phyloP scores from a whole-genome alignment of 441 rosid genomes.

The Populus hybrid region DNA sequence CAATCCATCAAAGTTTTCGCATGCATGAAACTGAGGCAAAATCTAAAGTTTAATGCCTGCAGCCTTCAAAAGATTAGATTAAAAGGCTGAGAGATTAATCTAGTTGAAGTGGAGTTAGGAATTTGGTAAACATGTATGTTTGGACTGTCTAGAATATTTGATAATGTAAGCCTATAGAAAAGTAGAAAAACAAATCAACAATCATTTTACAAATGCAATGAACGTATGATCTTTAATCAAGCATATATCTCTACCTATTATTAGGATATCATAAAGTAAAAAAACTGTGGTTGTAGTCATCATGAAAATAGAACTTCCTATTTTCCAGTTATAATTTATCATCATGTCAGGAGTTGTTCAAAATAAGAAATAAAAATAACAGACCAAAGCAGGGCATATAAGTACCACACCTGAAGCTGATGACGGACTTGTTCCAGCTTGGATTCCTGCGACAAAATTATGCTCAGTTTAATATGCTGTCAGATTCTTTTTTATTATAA shows the following conservation, averaged over 20 bases:
- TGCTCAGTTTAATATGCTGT: background rate
- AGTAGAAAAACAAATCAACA: background rate
- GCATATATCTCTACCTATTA: background rate
- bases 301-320: background rate
- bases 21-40: background rate
- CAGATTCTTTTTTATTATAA: constrained; percentile 13
- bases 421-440: constrained; percentile 70
- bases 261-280: background rate
- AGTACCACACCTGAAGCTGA: constrained; percentile 71
- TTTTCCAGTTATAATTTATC: background rate
- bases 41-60: background rate
- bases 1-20: background rate
- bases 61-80: background rate
- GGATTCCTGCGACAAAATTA: constrained; percentile 54
- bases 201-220: background rate
- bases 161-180: background rate
- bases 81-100: background rate
- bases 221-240: background rate
- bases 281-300: background rate
- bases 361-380: background rate
- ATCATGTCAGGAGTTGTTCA: background rate
- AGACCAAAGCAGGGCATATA: background rate
- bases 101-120: background rate
- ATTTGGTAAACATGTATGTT: background rate
- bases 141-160: background rate